These are phyloP conservation scores for Penicillium mononematosum DNA, from an alignment of 495 filamentous ascomycete species.

Conservation along the genomic window DNA sequence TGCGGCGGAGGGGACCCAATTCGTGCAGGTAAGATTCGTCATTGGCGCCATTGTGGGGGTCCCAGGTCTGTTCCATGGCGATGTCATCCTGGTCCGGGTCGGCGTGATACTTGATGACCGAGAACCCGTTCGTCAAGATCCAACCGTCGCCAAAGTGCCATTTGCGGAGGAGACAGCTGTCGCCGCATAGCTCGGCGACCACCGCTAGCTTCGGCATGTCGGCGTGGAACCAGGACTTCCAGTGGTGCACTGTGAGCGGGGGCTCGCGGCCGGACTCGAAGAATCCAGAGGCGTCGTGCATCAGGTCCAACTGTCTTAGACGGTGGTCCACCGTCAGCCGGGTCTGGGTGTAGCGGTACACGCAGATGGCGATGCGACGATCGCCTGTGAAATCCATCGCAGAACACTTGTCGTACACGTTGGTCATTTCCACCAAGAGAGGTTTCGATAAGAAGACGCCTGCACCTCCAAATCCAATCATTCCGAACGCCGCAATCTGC, in stretches of 20 bases:
- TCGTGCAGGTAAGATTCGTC: constrained; percentile 44
- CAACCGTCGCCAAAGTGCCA: constrained; percentile 56
- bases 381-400: constrained; percentile 46
- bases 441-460: constrained; percentile 59
- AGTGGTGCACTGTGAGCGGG: constrained; percentile 59
- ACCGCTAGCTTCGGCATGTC: constrained; percentile 50
- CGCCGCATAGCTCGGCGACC: constrained; percentile 54
- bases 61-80: constrained; percentile 50
- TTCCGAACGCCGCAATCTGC: constrained; percentile 49
- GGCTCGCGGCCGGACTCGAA: constrained; percentile 52
- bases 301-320: constrained; percentile 54
- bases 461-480: constrained; percentile 60
- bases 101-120: constrained; percentile 51
- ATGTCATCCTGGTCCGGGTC: constrained; percentile 30
- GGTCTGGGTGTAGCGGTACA: constrained; percentile 50
- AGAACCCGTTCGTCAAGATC: constrained; percentile 59
- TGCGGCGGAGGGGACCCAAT: constrained; percentile 42
- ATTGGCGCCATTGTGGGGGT: constrained; percentile 38
- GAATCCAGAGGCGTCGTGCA: constrained; percentile 52
- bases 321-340: constrained; percentile 51
- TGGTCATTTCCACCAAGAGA: constrained; percentile 40
- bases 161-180: constrained; percentile 55
- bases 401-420: constrained; percentile 36
- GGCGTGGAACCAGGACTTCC: constrained; percentile 55
- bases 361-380: constrained; percentile 51